phyloP scores from a whole-genome alignment of 768 basidiomycete genomes.

The Leccinum incarnatum region DNA sequence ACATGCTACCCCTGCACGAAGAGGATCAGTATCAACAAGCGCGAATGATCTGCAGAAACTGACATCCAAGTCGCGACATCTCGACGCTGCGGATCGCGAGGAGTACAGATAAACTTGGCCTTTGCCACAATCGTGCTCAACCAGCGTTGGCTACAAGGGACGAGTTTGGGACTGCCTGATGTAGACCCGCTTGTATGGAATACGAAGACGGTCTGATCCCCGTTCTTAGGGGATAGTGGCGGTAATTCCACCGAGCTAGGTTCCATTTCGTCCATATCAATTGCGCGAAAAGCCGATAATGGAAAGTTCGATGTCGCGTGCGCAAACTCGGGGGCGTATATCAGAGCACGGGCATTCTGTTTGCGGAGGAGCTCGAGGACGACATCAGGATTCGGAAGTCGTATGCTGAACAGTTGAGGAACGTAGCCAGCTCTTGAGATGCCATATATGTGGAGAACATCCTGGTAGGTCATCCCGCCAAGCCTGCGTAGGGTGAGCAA shows the following conservation, averaged over 20 bases:
- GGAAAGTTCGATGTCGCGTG: slow-evolving; percentile 43
- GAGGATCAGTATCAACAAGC: slow-evolving; percentile 33
- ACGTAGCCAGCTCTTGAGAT: slow-evolving; percentile 74
- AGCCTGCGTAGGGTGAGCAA: slow-evolving; percentile 46
- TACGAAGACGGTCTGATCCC: slow-evolving; percentile 54
- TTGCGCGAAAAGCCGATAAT: slow-evolving; percentile 46
- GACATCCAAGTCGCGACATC: slow-evolving; percentile 59
- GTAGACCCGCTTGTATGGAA: slow-evolving; percentile 85
- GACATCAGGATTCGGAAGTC: slow-evolving; percentile 70
- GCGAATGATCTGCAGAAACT: slow-evolving; percentile 31
- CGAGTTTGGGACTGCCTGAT: slow-evolving; percentile 79
- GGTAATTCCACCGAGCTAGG: slow-evolving; percentile 41
- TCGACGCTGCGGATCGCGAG: slow-evolving; percentile 48
- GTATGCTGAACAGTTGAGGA: slow-evolving; percentile 74
- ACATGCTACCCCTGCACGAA: slow-evolving; percentile 71
- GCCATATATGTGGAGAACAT: slow-evolving; percentile 72
- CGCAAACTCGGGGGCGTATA: slow-evolving; percentile 60
- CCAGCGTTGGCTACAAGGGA: slow-evolving; percentile 70
- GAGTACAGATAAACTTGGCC: slow-evolving; percentile 49
- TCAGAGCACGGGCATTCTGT: slow-evolving; percentile 60
- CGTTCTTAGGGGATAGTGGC: slow-evolving; percentile 35
- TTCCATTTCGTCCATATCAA: slow-evolving; percentile 39
- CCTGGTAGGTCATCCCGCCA: slow-evolving; percentile 66
- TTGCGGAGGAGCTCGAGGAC: slow-evolving; percentile 66
- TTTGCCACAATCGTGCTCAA: slow-evolving; percentile 60